Base-by-base conservation (phyloP, 495 filamentous ascomycete genomes). In the Niebla homalea region DNA sequence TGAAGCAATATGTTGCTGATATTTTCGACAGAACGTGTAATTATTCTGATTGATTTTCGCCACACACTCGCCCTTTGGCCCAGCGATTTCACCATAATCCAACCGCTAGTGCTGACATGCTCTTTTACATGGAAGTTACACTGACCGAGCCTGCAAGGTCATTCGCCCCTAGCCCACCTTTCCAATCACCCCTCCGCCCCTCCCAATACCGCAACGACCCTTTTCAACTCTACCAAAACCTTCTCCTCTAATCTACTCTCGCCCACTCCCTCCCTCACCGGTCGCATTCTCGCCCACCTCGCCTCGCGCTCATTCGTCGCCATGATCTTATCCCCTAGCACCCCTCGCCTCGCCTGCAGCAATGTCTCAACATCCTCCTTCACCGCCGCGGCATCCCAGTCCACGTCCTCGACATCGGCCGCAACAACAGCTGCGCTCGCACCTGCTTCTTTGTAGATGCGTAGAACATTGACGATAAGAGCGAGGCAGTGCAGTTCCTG, bases 361-460 rank as follows among this genome's bases (percentile, higher is more conserved):
- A 85, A 83, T 46, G 76, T 81, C 51, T 90, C 84, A 37, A 89
- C 78, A 57, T 89, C 85, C 61, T 92, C 88, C 57, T 80, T 76
- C 49, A 88, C 72, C 21, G 71, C 68, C 11, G 63, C 68, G 37
- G 70, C 70, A 57, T 93, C 85, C 83, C 85, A 94, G 54, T 75
- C 73, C 37, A 93, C 69, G 29, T 76, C 70, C 41, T 74, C 73
- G 12, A 95, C 78, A 16, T 79, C 70, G n/a, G 63, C 62, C 8
- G 77, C 71, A 25, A 82, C 74, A 15, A 82, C 61, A 1, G 73
- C 79, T 0, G 70, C 70, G 22, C 73, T 74, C 25, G 72, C 64
- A 29, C 80, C 81, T 8, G 75, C 75, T 35, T 73, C 65, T 5
- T 85, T 71, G 58, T 81, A 72, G 3, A 69, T 72, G 4, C 70